phyloP scores from a whole-genome alignment of 2,329 filamentous ascomycete species.

The Ophiocordyceps australis region DNA sequence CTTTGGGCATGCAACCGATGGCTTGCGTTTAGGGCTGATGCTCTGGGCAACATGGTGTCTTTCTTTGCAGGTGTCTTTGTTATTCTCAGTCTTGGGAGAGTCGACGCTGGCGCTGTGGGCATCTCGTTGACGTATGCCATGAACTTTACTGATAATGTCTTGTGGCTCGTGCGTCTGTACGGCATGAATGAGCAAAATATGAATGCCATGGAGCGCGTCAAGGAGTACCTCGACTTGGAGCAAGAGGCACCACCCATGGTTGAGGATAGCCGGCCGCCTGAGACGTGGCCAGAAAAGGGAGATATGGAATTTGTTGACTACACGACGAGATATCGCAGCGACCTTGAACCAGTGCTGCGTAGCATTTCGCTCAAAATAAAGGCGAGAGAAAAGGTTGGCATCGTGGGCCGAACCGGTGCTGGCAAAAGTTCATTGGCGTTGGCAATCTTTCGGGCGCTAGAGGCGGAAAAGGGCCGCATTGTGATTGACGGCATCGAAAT shows the following conservation, averaged over 20 bases:
- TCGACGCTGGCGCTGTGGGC: constrained; percentile 84
- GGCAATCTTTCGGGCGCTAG: constrained; percentile 82
- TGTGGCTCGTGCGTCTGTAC: constrained; percentile 92
- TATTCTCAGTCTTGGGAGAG: constrained; percentile 60
- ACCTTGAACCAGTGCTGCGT: constrained; percentile 74
- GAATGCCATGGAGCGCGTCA: constrained; percentile 95
- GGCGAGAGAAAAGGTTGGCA: constrained; percentile 81
- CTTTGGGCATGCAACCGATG: constrained; percentile 94
- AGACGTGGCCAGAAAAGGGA: constrained; percentile 73
- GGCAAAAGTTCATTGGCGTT: constrained; percentile 92
- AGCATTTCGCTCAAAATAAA: constrained; percentile 74
- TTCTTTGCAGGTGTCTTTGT: constrained; percentile 92
- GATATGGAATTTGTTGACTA: constrained; percentile 79
- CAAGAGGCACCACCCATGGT: constrained; percentile 73
- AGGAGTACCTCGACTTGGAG: constrained; percentile 92
- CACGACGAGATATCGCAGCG: constrained; percentile 72
- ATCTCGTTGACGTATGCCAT: constrained; percentile 91
- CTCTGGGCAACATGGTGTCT: constrained; percentile 75
- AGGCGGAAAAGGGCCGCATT: constrained; percentile 80
- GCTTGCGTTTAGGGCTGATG: constrained; percentile 83
- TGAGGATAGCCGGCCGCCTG: constrained; percentile 57
- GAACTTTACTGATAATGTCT: constrained; percentile 87
- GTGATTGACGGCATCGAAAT: constrained; percentile 86
- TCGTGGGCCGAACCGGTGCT: constrained; percentile 87
- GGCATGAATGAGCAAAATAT: constrained; percentile 96